phyloP scores from a whole-genome alignment of 441 rosid species.

The Heliophila coronopifolia region DNA sequence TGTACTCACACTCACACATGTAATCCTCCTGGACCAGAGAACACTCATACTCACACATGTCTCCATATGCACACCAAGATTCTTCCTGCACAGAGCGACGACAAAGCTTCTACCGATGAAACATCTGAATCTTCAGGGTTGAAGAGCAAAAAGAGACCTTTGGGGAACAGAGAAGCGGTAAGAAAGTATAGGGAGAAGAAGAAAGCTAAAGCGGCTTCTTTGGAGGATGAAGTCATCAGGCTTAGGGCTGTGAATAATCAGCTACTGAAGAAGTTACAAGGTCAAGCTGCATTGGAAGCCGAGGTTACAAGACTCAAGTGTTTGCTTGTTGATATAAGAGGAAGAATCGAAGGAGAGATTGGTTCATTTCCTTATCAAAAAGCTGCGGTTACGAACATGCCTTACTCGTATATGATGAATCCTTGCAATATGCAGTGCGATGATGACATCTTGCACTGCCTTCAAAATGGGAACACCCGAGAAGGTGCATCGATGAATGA shows the following conservation, averaged over 20 bases:
- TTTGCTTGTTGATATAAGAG: slow-evolving; percentile 88
- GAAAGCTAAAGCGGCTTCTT: slow-evolving; percentile 82
- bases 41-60: slow-evolving; percentile 89
- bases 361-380: slow-evolving; percentile 94
- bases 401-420: slow-evolving; percentile 59
- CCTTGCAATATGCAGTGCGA: slow-evolving; percentile 69
- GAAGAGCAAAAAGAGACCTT: slow-evolving; percentile 58
- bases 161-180: slow-evolving; percentile 84
- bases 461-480: slow-evolving; percentile 41
- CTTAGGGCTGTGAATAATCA: slow-evolving; percentile 76
- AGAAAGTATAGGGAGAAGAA: slow-evolving; percentile 94
- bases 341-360: slow-evolving; percentile 94
- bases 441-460: slow-evolving; percentile 67
- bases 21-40: slow-evolving; percentile 93
- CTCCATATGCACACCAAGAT: slow-evolving; percentile 87
- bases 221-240: slow-evolving; percentile 79
- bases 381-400: slow-evolving; percentile 36
- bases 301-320: slow-evolving; percentile 90
- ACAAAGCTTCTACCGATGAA: slow-evolving; percentile 60
- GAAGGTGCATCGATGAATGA: slow-evolving; percentile 42
- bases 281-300: slow-evolving; percentile 80
- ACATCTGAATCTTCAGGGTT: slow-evolving; percentile 63
- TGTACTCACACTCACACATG: slow-evolving; percentile 97
- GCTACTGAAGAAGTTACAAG: slow-evolving; percentile 75
- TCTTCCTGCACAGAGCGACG: slow-evolving; percentile 59